A percentile compares a stretch with the other conserved stretches of the same genome.
phyloP scores from a whole-genome alignment of 2,329 filamentous ascomycete species.

The Tolypocladium paradoxum region DNA sequence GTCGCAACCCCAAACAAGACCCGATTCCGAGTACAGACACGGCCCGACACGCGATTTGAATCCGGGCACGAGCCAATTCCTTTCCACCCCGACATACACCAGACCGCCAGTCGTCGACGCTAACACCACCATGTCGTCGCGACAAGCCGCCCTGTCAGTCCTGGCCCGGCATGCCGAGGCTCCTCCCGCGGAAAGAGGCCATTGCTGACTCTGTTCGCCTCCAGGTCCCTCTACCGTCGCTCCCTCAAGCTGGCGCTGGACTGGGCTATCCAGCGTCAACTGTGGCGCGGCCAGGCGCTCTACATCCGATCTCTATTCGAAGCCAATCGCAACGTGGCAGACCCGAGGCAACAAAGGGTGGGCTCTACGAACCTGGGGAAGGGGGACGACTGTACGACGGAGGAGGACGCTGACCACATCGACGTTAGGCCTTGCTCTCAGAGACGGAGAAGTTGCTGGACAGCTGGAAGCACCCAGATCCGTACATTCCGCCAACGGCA shows the following conservation, averaged over 20 bases:
- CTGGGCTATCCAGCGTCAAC: constrained; percentile 84
- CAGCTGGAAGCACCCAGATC: constrained; percentile 96
- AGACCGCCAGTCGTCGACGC: not conserved
- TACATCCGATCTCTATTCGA: constrained; percentile 96
- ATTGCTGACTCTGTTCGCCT: constrained; percentile 2
- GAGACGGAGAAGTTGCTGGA: constrained; percentile 84
- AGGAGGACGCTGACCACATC: not conserved
- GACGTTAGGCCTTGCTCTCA: constrained; percentile 61
- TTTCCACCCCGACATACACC: no score
- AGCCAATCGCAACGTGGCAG: constrained; percentile 74
- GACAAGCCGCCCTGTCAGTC: constrained; percentile 40
- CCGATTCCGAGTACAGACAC: not conserved
- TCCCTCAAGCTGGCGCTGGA: constrained; percentile 88
- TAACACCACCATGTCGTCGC: constrained; percentile 18
- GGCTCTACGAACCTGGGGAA: constrained; percentile 10
- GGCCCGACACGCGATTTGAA: not conserved
- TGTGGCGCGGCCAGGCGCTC: constrained; percentile 92
- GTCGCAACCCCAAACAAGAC: not conserved
- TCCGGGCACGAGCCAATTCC: not conserved
- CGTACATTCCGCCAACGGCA: constrained; percentile 78
- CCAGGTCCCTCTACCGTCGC: constrained; percentile 73
- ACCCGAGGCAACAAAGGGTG: constrained; percentile 81
- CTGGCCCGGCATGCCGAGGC: not conserved
- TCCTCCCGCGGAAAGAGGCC: not conserved
- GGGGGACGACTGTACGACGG: not conserved